Percentiles rank a stretch among this genome's conserved stretches.
Conservation (phyloP, 108 stramenopile genomes). For the Cylindrotheca closterium region DNA sequence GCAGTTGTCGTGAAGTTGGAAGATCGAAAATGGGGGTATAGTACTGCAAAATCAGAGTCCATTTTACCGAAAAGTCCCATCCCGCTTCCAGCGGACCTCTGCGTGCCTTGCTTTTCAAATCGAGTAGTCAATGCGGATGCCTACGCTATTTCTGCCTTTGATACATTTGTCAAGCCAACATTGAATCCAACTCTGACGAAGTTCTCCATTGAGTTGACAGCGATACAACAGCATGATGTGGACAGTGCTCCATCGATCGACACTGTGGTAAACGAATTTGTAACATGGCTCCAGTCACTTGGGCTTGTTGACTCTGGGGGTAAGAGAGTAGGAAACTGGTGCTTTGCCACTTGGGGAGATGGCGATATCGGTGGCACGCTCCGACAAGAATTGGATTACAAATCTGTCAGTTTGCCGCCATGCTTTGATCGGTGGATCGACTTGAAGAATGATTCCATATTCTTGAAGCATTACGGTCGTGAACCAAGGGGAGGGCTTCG, state of each 20-base stretch:
- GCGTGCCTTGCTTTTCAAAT: slow-evolving; percentile 1
- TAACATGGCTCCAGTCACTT: slow-evolving; percentile 12
- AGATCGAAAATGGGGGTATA: background rate
- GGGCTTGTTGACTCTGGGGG: slow-evolving; percentile 8
- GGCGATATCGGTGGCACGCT: slow-evolving; percentile 16
- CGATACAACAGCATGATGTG: slow-evolving; percentile 19
- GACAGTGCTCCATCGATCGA: slow-evolving; percentile 19
- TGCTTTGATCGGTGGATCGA: slow-evolving; percentile 29
- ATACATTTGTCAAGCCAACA: slow-evolving; percentile 22
- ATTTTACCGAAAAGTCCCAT: background rate
- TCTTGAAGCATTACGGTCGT: slow-evolving; percentile 11
- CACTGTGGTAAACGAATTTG: background rate
- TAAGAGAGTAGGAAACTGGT: slow-evolving; percentile 5
- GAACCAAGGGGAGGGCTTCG: slow-evolving; percentile 11
- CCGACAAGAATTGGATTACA: slow-evolving; percentile 17
- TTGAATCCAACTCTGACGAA: slow-evolving; percentile 22
- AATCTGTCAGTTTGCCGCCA: slow-evolving; percentile 4
- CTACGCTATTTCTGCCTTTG: slow-evolving; percentile 3
- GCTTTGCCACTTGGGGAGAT: slow-evolving; percentile 28
- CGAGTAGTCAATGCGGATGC: slow-evolving; percentile 6
- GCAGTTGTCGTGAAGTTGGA: slow-evolving; percentile 17
- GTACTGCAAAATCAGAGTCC: background rate
- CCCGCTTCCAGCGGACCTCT: slow-evolving; percentile 4
- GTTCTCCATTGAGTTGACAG: slow-evolving; percentile 25
- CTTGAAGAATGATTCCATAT: slow-evolving; percentile 14